Evolutionary conservation across 2,329 filamentous ascomycete species (phyloP), one percentile per base, ranked within the genome.

Genomic region (Trichoderma koningii): DNA sequence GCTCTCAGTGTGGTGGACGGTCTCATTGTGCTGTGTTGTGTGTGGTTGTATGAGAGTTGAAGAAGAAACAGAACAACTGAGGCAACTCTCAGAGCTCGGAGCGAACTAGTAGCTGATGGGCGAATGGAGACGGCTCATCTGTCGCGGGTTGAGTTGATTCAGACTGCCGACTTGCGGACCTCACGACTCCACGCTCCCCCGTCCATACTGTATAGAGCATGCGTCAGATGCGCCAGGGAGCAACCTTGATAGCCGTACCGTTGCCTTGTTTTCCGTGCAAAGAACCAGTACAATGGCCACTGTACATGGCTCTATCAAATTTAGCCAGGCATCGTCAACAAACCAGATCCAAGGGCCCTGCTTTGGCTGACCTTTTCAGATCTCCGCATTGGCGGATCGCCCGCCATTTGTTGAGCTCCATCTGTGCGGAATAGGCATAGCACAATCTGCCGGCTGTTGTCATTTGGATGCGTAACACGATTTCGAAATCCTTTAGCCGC

Each of bases 301-400:
- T 52, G 50, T 2, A 23, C 21, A 23, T n/a, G n/a, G n/a, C n/a
- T n/a, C n/a, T n/a, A n/a, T n/a, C n/a, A n/a, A n/a, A n/a, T n/a
- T n/a, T 30, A 52, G 50, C 50, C 30, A n/a, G 17, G 12, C 15
- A 28, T 12, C 48, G 34, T 51, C 21, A 17, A 56, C 34, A 56
- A 57, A 38, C 52, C 17, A 17, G 7, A 4, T 47, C 56, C 30
- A 26, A 26, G 23, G 17, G 30, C 21, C 17, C 44, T 30, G 23
- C 51, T 45, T 9, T 30, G 48, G 50, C 48, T 63, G 30, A 63
- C 60, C 50, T 63, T 63, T 42, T n/a, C 60, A 21, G 28, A 19
- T 38, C 60, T 63, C 60, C 50, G 60, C 60, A 63, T 63, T 63
- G 60, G 60, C 60, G 50, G 48, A 53, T 45, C 60, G 12, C 53